phyloP scores from a whole-genome alignment of 208 protist genomes.

The Wallacemonas rigidus region DNA sequence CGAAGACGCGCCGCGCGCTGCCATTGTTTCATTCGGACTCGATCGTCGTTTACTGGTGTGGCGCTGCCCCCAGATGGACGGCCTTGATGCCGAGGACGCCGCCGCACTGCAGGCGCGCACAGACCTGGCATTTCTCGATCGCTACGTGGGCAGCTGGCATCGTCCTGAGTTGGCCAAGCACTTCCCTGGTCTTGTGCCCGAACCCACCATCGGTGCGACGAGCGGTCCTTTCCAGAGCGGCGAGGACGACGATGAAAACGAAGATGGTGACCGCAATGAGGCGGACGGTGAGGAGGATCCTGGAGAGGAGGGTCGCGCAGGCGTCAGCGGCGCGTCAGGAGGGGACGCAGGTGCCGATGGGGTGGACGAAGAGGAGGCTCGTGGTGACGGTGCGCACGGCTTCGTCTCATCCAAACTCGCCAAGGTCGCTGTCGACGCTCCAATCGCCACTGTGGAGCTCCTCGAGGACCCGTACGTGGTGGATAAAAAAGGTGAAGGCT shows the following conservation, averaged over 20 bases:
- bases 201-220: background rate
- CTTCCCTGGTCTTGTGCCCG: slow-evolving; percentile 12
- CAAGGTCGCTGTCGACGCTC: slow-evolving; percentile 12
- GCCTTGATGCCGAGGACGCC: slow-evolving; percentile 39
- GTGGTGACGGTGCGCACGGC: no score
- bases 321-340: background rate
- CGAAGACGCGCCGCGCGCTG: slow-evolving; percentile 27
- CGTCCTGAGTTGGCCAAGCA: background rate
- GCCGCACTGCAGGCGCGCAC: slow-evolving; percentile 22
- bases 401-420: no score
- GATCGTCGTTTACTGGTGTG: slow-evolving; percentile 74
- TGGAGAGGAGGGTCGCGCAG: background rate
- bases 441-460: slow-evolving; percentile 68
- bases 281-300: background rate
- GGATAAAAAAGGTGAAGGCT: slow-evolving; percentile 27
- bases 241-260: background rate
- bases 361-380: slow-evolving; percentile 9
- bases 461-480: slow-evolving; percentile 48
- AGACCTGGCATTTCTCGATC: slow-evolving; percentile 3
- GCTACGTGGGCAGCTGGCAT: slow-evolving; percentile 11
- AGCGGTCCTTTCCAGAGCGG: background rate
- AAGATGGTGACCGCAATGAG: slow-evolving; percentile 8
- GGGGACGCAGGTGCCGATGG: background rate
- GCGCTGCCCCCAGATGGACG: slow-evolving; percentile 57
- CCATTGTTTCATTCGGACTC: slow-evolving; percentile 57